A percentile compares a stretch with the other conserved stretches of the same genome.
Conservation (phyloP, 805 yeast species). For the Suhomyces xylopsoci region DNA sequence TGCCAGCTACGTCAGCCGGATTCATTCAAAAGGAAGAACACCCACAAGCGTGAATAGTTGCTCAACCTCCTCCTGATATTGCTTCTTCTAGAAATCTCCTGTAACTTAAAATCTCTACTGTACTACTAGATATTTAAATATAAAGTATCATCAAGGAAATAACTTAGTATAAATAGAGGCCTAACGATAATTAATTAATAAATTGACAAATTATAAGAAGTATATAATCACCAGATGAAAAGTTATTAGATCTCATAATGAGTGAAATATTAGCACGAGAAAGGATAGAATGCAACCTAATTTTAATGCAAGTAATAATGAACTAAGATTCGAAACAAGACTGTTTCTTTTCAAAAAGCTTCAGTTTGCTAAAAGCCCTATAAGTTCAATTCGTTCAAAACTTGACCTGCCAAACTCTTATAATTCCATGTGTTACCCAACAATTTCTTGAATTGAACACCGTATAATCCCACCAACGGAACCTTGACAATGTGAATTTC, state of each 20-base stretch:
- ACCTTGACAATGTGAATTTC: conserved; percentile 92
- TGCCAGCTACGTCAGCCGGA: neutral
- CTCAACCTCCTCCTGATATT: neutral
- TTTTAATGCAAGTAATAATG: neutral
- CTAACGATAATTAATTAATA: neutral
- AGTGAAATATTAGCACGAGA: neutral
- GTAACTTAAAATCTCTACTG: neutral
- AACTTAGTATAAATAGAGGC: neutral
- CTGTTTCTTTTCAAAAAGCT: no score
- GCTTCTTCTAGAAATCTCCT: neutral
- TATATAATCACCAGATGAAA: neutral
- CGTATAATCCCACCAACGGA: conserved; percentile 84
- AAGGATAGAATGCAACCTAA: neutral
- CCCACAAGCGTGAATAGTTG: neutral
- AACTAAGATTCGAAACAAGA: no score
- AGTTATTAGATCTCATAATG: neutral
- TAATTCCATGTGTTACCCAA: conserved; percentile 95
- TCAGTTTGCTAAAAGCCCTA: conserved; percentile 16
- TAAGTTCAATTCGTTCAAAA: conserved; percentile 67
- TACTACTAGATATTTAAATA: neutral
- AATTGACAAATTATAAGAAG: neutral
- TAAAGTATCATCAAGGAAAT: neutral
- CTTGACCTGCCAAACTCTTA: conserved; percentile 84
- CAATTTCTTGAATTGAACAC: conserved; percentile 91
- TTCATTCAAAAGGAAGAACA: neutral